phyloP scores from a whole-genome alignment of 108 stramenopile genomes.

The Thalassiosira profunda region DNA sequence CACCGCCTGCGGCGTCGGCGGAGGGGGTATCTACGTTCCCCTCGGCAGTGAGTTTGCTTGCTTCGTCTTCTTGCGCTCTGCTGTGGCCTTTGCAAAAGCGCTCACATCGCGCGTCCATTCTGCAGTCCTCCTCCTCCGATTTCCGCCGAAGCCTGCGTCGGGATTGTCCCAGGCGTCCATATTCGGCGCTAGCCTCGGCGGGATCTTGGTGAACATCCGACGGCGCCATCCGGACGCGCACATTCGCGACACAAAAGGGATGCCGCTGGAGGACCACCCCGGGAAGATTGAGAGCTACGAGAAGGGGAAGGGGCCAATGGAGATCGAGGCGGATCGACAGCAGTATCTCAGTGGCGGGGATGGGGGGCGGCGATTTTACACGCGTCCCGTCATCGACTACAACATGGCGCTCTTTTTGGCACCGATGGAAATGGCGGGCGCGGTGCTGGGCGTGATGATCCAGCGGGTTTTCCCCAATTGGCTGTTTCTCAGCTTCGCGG shows the following conservation, averaged over 20 bases:
- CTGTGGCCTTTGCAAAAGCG: too few relatives aligned
- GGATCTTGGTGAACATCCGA: conserved; percentile 59
- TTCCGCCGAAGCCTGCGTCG: conserved; percentile 63
- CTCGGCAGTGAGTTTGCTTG: too few relatives aligned
- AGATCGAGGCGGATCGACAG: conserved; percentile 24
- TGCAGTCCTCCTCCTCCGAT: conserved; percentile 62
- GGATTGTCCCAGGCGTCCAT: conserved; percentile 72
- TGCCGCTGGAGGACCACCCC: conserved; percentile 1
- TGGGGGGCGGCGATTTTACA: conserved; percentile 48
- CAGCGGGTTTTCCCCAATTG: conserved; percentile 68
- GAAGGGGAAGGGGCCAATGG: conserved; percentile 28
- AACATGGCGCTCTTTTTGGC: conserved; percentile 73
- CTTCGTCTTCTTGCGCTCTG: too few relatives aligned
- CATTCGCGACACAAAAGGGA: conserved; percentile 33
- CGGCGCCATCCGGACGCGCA: conserved; percentile 50
- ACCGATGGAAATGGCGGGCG: conserved; percentile 81
- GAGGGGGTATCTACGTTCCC: conserved; percentile 80
- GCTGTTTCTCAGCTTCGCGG: conserved; percentile 60
- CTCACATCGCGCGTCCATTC: too few relatives aligned
- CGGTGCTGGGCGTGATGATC: conserved; percentile 67
- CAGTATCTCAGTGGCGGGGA: conserved; percentile 29
- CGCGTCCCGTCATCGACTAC: conserved; percentile 74
- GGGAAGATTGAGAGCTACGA: conserved; percentile 28
- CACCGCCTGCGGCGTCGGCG: conserved; percentile 76
- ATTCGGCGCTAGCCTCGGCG: conserved; percentile 72